A percentile compares a stretch with the other conserved stretches of the same genome.
Evolutionary conservation across 345 rosid genomes (phyloP).

Genomic region (Rhizophora apiculata): DNA sequence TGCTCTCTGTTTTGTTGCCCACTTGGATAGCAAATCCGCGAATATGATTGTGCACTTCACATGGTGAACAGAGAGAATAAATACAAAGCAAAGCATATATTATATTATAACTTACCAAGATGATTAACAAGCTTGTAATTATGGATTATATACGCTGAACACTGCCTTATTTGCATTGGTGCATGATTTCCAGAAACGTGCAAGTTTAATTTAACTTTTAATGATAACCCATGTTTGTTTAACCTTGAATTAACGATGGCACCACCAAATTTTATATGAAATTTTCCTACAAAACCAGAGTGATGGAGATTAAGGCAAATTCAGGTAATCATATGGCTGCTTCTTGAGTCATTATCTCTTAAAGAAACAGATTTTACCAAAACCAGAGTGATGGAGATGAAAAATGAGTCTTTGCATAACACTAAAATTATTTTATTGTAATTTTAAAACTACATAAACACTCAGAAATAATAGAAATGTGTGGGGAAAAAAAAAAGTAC

Average conservation of each 20-base stretch:
- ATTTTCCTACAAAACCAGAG: not conserved
- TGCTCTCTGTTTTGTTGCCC: slow-evolving; percentile 15
- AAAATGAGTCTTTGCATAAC: too few relatives aligned
- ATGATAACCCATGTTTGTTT: slow-evolving; percentile 4
- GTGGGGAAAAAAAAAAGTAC: too few relatives aligned
- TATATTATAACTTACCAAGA: slow-evolving; percentile 15
- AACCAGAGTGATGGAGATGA: too few relatives aligned
- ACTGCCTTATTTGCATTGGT: slow-evolving; percentile 16
- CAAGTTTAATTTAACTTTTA: not conserved
- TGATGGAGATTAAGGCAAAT: too few relatives aligned
- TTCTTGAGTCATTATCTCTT: too few relatives aligned
- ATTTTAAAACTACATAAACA: too few relatives aligned
- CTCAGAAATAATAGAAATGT: too few relatives aligned
- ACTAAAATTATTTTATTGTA: too few relatives aligned
- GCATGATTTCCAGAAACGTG: slow-evolving; percentile 2
- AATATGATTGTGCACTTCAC: slow-evolving; percentile 27
- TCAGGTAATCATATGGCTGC: too few relatives aligned
- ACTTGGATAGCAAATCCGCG: slow-evolving; percentile 36
- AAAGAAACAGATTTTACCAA: too few relatives aligned
- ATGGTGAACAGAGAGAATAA: slow-evolving; percentile 25
- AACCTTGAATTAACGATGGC: not conserved
- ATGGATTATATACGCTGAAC: slow-evolving; percentile 18
- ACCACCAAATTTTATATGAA: not conserved
- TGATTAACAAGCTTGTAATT: slow-evolving; percentile 17
- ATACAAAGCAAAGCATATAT: slow-evolving; percentile 7